phyloP scores from a whole-genome alignment of 805 yeast species.

The Diddensiella santjacobensis region DNA sequence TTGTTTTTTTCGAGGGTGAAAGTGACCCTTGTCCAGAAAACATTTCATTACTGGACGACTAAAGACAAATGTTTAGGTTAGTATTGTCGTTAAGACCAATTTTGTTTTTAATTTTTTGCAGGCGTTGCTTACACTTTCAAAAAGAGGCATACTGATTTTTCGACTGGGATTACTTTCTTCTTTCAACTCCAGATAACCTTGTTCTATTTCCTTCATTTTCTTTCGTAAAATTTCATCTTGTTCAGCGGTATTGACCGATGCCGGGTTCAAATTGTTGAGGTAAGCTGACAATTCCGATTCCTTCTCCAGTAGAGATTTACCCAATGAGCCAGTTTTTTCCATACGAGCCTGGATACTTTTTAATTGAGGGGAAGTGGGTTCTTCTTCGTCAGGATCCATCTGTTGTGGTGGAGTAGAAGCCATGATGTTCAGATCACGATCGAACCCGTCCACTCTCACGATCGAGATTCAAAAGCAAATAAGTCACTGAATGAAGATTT shows the following conservation, averaged over 20 bases:
- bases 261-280: not conserved
- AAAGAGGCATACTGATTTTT: constrained; percentile 1
- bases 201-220: constrained; percentile 2
- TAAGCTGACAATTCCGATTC: constrained; percentile 7
- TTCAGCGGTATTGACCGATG: not conserved
- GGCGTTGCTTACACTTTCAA: not conserved
- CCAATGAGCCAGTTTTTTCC: constrained; percentile 4
- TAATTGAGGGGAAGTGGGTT: not conserved
- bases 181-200: constrained; percentile 2
- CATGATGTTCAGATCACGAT: not conserved
- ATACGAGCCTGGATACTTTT: constrained; percentile 5
- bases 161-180: constrained; percentile 1
- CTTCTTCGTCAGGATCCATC: not conserved
- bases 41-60: constrained; percentile 2
- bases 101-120: not conserved
- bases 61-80: not conserved
- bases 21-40: constrained; percentile 9
- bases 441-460: not conserved
- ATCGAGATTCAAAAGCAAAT: too few relatives aligned
- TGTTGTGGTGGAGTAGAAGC: not conserved
- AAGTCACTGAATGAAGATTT: too few relatives aligned
- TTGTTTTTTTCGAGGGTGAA: constrained; percentile 12
- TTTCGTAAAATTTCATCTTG: not conserved
- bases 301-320: not conserved
- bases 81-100: not conserved